Conservation (phyloP, 305 asterid genomes). For the Vinca major region DNA sequence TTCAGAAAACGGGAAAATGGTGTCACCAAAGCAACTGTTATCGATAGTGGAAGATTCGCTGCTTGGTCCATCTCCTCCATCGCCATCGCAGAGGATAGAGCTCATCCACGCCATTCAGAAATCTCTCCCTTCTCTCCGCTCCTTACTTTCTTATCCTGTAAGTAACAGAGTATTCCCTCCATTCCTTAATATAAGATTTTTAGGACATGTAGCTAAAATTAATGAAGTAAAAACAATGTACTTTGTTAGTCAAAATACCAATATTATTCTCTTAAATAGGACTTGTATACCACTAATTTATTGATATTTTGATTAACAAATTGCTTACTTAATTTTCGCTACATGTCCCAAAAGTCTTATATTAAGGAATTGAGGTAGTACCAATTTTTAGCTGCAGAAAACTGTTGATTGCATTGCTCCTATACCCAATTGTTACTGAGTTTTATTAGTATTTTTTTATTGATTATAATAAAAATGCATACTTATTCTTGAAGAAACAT, state of each 20-base stretch:
- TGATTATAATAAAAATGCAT: neutral
- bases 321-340: no score
- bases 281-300: no score
- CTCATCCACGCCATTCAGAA: conserved; percentile 73
- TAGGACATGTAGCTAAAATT: no score
- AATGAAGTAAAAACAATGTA: no score
- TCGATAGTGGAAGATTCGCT: conserved; percentile 55
- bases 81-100: conserved; percentile 75
- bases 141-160: conserved; percentile 57
- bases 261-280: no score
- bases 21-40: conserved; percentile 54
- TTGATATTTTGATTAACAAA: no score
- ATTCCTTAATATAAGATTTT: no score
- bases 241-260: no score
- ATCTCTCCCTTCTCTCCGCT: conserved; percentile 52
- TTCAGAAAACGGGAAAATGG: conserved; percentile 32
- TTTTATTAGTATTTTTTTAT: neutral
- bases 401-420: neutral
- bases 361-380: no score
- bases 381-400: neutral
- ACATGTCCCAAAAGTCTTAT: no score
- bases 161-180: neutral
- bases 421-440: neutral
- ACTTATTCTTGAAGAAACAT: conserved; percentile 2
- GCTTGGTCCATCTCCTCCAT: conserved; percentile 45